Evolutionary conservation across 179 eudicot species (phyloP), one percentile per base, ranked within the genome.

Genomic region (Beta corolliflora): DNA sequence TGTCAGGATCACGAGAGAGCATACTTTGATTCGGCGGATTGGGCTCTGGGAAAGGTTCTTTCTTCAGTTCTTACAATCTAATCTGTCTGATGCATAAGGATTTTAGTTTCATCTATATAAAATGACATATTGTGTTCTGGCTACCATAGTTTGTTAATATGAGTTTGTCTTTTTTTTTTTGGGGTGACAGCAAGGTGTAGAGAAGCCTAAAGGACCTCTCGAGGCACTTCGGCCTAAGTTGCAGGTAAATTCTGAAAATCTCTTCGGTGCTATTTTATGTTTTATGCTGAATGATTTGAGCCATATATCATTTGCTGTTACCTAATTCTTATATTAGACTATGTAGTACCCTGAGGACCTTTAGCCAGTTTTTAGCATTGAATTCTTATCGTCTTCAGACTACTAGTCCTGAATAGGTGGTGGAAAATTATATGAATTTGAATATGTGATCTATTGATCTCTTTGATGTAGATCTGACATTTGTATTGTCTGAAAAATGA

Each of bases 1-100:
- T 91, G 70, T 52, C 86, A 95, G 98, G 98, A 95, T 85, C 95
- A 92, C 84, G 97, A 95, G 83, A 93, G 98, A 70, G 98, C 98
- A 41, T 95, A 92, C 85, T 95, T 95, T 77, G 97, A 95, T 86
- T 95, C 98, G 61, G 98, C 97, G 80, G 98, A 95, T 84, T 93
- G 97, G 98, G 98, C 97, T 85, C 77, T 95, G 65, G 97, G 97
- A 76, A 95, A 95, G 98, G 97, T 95, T 83, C 18, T 50, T 69
- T 65, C 9, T 6, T 48, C 11, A 48, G 53, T 9, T 48, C 12
- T 8, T 78, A n/a, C 58, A 73, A 79, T 60, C 21, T 3, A 61
- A 66, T 84, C 16, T 13, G 45, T 66, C 46, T n/a, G 25, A 66
- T 58, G 13, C 25, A 7, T 19, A 15, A 53, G 15, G 19, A 65